Evolutionary conservation across 2,329 filamentous ascomycete genomes (phyloP).

Genomic region (Pseudomassariella vexata): DNA sequence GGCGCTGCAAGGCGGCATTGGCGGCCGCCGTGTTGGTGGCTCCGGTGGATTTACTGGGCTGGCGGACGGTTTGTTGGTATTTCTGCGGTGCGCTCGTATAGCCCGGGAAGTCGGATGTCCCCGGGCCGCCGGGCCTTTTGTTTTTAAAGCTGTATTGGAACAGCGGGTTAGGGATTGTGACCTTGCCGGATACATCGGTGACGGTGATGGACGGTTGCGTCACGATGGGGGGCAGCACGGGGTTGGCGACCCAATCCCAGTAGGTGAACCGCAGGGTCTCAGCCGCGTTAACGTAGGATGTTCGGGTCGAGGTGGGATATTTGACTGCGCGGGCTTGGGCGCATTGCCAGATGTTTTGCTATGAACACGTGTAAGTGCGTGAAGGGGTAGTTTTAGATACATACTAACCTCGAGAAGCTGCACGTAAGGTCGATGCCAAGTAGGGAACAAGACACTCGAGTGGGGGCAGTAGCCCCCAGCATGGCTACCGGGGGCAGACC

Average conservation of each 20-base stretch:
- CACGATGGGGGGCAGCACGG: slow-evolving; percentile 12
- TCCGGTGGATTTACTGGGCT: background rate
- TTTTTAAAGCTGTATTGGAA: slow-evolving; percentile 3
- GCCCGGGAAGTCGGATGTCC: slow-evolving; percentile 1
- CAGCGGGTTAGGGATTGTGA: slow-evolving; percentile 1
- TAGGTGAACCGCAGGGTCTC: slow-evolving; percentile 6
- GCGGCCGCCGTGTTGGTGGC: background rate
- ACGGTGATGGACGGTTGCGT: slow-evolving; percentile 1
- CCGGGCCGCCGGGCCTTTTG: background rate
- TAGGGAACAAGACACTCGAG: slow-evolving; percentile 15
- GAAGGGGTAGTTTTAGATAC: slow-evolving; percentile 1
- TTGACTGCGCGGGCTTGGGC: background rate
- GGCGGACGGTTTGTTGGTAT: background rate
- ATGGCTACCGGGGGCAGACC: slow-evolving; percentile 8
- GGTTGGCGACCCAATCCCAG: slow-evolving; percentile 7
- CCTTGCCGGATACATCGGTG: background rate
- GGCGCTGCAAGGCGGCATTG: background rate
- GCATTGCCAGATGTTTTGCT: slow-evolving; percentile 4
- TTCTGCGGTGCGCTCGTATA: slow-evolving; percentile 1
- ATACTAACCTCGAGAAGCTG: slow-evolving; percentile 17
- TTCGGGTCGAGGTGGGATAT: background rate
- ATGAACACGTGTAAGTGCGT: no score
- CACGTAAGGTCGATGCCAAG: slow-evolving; percentile 23
- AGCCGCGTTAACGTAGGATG: slow-evolving; percentile 2
- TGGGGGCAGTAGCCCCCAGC: slow-evolving; percentile 19